These are phyloP conservation scores for Neurospora tetraspora DNA, from an alignment of 495 filamentous ascomycete genomes.

Conservation along the genomic window DNA sequence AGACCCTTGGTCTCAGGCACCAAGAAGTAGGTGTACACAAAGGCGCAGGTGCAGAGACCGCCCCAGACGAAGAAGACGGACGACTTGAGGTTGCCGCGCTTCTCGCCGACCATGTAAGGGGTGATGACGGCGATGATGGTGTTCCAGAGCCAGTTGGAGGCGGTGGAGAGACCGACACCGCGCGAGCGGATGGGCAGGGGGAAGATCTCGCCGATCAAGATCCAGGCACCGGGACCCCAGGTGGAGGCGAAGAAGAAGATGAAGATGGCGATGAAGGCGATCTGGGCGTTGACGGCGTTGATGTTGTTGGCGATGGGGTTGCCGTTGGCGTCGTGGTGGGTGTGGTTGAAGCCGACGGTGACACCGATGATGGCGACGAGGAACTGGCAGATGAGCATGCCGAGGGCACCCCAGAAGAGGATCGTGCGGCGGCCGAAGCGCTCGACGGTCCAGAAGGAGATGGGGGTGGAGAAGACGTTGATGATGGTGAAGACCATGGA, in stretches of 20 bases:
- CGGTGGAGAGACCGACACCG: slow-evolving; percentile 70
- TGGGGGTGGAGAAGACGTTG: slow-evolving; percentile 72
- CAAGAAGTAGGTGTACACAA: slow-evolving; percentile 69
- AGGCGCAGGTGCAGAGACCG: slow-evolving; percentile 51
- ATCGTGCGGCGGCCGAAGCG: slow-evolving; percentile 72
- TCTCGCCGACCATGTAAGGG: slow-evolving; percentile 63
- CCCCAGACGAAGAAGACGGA: slow-evolving; percentile 79
- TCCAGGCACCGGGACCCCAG: slow-evolving; percentile 75
- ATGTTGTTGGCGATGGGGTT: slow-evolving; percentile 42
- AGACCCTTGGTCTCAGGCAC: slow-evolving; percentile 83
- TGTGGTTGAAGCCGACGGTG: slow-evolving; percentile 38
- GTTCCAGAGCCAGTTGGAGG: slow-evolving; percentile 88
- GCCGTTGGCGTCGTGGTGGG: slow-evolving; percentile 11
- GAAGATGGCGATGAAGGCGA: slow-evolving; percentile 74
- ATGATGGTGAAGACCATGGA: slow-evolving; percentile 72
- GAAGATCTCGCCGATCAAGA: slow-evolving; percentile 82
- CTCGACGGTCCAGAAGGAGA: slow-evolving; percentile 79
- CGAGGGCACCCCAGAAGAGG: slow-evolving; percentile 65
- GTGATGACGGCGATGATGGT: slow-evolving; percentile 63
- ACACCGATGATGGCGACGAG: slow-evolving; percentile 70
- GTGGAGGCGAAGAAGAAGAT: slow-evolving; percentile 75
- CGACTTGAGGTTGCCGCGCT: slow-evolving; percentile 55
- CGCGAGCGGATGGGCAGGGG: slow-evolving; percentile 74
- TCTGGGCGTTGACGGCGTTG: slow-evolving; percentile 50
- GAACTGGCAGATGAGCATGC: slow-evolving; percentile 81